Evolutionary conservation across 2,329 filamentous ascomycete genomes (phyloP), one percentile per base, ranked within the genome.

Genomic region (Dactylellina cionopaga): DNA sequence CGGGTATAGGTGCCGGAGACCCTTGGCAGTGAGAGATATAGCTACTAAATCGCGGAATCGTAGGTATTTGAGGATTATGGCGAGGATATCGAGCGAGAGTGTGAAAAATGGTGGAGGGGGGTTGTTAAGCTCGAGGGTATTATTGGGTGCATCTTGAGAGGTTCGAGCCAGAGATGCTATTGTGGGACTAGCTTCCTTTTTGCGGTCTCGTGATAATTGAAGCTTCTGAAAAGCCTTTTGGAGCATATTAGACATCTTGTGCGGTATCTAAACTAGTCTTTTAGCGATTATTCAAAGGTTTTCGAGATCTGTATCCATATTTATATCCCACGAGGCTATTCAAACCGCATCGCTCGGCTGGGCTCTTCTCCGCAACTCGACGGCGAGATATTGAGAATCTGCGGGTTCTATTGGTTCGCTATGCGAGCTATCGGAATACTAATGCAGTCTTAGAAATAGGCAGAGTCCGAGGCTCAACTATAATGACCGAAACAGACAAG

Each of bases 1-100:
- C 3, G 66, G 66, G n/a, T 39, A 71, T 10, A 63, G 56, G 39
- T 64, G 51, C 3, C 49, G 66, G 3, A 71, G 58, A 13, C 58
- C 66, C 11, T 54, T 56, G 17, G 56, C 43, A 10, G 66, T 58
- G 4, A 71, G 58, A 15, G 66, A 71, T 6, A 71, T 51, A 5
- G 66, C 35, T 35, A 71, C 59, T 2, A 58, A 58, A 25, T 71
- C 66, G n/a, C 66, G 33, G n/a, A 64, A 63, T 10, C 11, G 43
- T 2, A 71, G 66, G n/a, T 63, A 63, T 27, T 64, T 37, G 19
- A 71, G 51, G 29, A 71, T 58, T 17, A 71, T 13, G 1, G 47
- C 31, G 6, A 71, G 56, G 13, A 71, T 63, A 22, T 71, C 66
- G 3, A 71, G 35, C 1, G 66, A 46, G 25, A 71, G 49, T 1